phyloP scores from a whole-genome alignment of 1,139 yeast genomes.

The Protomyces arabidopsidicola region DNA sequence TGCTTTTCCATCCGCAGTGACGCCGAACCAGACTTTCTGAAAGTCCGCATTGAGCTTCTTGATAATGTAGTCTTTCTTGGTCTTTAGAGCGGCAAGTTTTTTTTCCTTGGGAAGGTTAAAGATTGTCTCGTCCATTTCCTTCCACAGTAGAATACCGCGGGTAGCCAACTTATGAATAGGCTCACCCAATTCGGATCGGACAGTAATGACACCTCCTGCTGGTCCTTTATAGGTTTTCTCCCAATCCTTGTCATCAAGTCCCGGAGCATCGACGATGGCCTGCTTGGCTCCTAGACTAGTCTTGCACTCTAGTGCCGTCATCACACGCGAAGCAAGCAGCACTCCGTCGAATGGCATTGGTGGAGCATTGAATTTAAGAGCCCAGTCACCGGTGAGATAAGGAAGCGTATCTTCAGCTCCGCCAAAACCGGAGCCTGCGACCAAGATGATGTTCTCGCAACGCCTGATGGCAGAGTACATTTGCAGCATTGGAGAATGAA shows the following conservation, averaged over 20 bases:
- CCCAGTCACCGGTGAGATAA: slow-evolving; percentile 95
- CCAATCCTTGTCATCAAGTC: slow-evolving; percentile 86
- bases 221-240: slow-evolving; percentile 90
- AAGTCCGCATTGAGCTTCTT: slow-evolving; percentile 81
- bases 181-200: slow-evolving; percentile 98
- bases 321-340: slow-evolving; percentile 90
- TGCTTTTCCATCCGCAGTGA: slow-evolving; percentile 55
- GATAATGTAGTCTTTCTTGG: slow-evolving; percentile 84
- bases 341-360: slow-evolving; percentile 99
- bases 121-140: slow-evolving; percentile 89
- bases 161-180: slow-evolving; percentile 98
- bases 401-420: slow-evolving; percentile 95
- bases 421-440: slow-evolving; percentile 99
- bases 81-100: slow-evolving; percentile 69
- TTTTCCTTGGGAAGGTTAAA: slow-evolving; percentile 88
- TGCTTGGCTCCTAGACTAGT: slow-evolving; percentile 91
- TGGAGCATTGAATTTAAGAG: slow-evolving; percentile 76
- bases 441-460: slow-evolving; percentile 76
- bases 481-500: slow-evolving; percentile 94
- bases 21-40: slow-evolving; percentile 97
- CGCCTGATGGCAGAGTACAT: slow-evolving; percentile 95
- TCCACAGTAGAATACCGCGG: slow-evolving; percentile 96
- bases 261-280: slow-evolving; percentile 84
- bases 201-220: slow-evolving; percentile 95
- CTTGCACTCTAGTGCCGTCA: slow-evolving; percentile 94